A percentile compares a stretch with the other conserved stretches of the same genome.
Conservation (phyloP, 441 rosid genomes). For the Corymbia calophylla region DNA sequence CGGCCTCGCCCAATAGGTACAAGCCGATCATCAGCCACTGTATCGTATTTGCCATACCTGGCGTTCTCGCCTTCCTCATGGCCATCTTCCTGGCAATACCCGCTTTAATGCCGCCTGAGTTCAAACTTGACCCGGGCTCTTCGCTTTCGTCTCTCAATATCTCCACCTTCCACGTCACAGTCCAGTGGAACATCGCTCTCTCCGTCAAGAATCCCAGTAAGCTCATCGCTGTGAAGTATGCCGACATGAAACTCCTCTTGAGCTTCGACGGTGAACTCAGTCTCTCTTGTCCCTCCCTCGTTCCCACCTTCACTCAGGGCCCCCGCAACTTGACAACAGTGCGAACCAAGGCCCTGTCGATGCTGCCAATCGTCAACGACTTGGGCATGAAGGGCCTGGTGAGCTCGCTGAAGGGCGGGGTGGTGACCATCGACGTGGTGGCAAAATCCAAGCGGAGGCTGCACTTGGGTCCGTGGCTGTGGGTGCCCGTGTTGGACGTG, state of each 20-base stretch:
- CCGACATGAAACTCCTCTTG: neutral
- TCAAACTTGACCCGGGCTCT: neutral
- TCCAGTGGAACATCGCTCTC: neutral
- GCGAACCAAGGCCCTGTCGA: too few relatives aligned
- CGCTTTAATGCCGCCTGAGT: accelerated
- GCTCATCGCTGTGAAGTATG: neutral
- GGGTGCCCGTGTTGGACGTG: too few relatives aligned
- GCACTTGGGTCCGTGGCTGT: too few relatives aligned
- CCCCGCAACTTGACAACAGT: neutral
- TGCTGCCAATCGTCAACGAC: too few relatives aligned
- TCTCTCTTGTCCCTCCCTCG: neutral
- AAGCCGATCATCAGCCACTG: neutral
- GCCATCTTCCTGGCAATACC: neutral
- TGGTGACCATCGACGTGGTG: too few relatives aligned
- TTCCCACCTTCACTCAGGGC: neutral
- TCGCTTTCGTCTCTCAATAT: neutral
- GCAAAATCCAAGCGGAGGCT: too few relatives aligned
- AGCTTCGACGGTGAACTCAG: accelerated
- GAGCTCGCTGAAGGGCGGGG: too few relatives aligned
- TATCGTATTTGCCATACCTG: neutral
- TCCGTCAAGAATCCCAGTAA: neutral
- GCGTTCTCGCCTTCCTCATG: neutral
- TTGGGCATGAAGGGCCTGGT: too few relatives aligned
- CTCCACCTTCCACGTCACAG: neutral
- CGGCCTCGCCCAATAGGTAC: neutral